Base-by-base conservation (phyloP, 2,329 filamentous ascomycete genomes). In the Pseudogymnoascus sp. region DNA sequence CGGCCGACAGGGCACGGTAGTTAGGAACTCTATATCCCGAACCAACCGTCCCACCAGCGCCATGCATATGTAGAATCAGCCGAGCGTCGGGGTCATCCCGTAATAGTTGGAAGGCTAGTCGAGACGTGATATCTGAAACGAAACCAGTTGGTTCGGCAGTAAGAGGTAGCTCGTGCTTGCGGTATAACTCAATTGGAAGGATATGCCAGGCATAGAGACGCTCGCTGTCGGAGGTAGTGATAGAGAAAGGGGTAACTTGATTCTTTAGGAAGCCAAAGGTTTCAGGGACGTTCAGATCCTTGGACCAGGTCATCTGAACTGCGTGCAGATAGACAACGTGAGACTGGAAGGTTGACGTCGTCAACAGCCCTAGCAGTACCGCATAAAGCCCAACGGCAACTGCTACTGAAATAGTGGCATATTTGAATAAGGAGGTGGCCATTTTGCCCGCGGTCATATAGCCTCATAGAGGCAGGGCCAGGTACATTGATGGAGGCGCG, bases 281-380 rank as follows among this genome's bases (percentile, higher is more conserved):
- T 65, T 81, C 79, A 0, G 78, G 78, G 2, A 75, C 65, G 65
- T 80, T 74, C 10, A 81, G 72, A 63, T 81, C 76, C 67, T 79
- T 77, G 65, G 77, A 79, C 80, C 81, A 83, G 12, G 82, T 84
- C 68, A 82, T 75, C 4, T 77, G 78, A 5, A 84, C 71, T 2
- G 73, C 72, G 66, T 86, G 77, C 1, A 86, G 75, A 66, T 84
- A 85, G 21, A 85, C 79, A 27, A 78, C 79, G 65, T 86, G 80
- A n/a, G 76, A 74, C 70, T 86, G 82, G 36, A 84, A 64, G 59
- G 58, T 55, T 4, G 66, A 60, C 0, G 68, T 73, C 0, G 77
- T 78, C 45, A 82, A 74, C 2, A 81, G 72, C 1, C 74, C 74
- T 1, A 82, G 70, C 35, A 82, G 74, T 10, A 67, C 69, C 13